Percentiles rank a stretch among this genome's conserved stretches.
Conservation (phyloP, 2,329 filamentous ascomycete genomes). For the Graphium sp. region DNA sequence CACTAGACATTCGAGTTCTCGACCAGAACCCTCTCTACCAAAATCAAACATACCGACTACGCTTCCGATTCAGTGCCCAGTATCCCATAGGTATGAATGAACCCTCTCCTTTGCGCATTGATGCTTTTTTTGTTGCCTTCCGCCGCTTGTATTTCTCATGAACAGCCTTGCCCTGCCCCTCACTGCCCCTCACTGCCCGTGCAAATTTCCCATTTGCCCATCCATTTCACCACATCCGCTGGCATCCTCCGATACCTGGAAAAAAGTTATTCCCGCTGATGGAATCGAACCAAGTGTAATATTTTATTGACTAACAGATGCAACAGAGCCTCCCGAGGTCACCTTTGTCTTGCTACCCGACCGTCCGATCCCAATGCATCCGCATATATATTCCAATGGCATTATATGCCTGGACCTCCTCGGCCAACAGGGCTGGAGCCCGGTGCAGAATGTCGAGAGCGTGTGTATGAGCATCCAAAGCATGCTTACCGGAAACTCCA, state of each 20-base stretch:
- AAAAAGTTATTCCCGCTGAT: too few relatives aligned
- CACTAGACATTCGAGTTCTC: slow-evolving; percentile 79
- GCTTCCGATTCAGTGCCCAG: slow-evolving; percentile 66
- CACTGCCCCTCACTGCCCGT: too few relatives aligned
- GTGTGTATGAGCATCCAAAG: slow-evolving; percentile 95
- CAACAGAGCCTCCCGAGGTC: slow-evolving; percentile 79
- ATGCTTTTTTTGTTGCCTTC: too few relatives aligned
- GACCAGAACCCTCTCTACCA: slow-evolving; percentile 82
- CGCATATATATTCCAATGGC: slow-evolving; percentile 95
- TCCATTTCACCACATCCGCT: too few relatives aligned
- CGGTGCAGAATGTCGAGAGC: slow-evolving; percentile 92
- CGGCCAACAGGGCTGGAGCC: slow-evolving; percentile 78
- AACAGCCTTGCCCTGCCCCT: too few relatives aligned
- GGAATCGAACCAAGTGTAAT: too few relatives aligned
- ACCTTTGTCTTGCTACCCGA: slow-evolving; percentile 56
- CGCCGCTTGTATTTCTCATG: too few relatives aligned
- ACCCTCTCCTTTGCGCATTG: neutral
- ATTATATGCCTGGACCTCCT: slow-evolving; percentile 96
- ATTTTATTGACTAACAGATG: too few relatives aligned
- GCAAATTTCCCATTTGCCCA: too few relatives aligned
- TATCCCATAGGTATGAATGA: slow-evolving; percentile 81
- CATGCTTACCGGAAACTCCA: slow-evolving; percentile 91
- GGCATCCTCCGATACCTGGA: too few relatives aligned
- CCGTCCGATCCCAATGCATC: slow-evolving; percentile 75
- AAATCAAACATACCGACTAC: slow-evolving; percentile 64